phyloP scores from a whole-genome alignment of 2,329 filamentous ascomycete genomes.

The Xylariaceae sp. region DNA sequence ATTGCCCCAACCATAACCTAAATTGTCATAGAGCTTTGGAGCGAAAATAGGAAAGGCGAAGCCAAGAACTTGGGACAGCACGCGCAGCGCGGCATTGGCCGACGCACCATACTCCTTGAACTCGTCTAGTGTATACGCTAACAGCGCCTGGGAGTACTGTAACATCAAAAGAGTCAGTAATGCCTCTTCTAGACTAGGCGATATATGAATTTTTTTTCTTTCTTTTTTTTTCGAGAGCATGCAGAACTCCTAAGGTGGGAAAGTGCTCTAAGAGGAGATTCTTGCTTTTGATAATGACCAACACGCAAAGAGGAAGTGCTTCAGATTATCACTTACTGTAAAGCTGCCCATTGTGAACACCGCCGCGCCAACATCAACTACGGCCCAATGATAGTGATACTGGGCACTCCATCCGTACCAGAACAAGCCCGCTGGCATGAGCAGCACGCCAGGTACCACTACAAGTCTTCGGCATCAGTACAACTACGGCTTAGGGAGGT shows the following conservation, averaged over 20 bases:
- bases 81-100: conserved; percentile 57
- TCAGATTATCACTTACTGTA: conserved; percentile 42
- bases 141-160: conserved; percentile 55
- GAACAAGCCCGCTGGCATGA: conserved; percentile 58
- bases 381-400: conserved; percentile 58
- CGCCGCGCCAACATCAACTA: conserved; percentile 61
- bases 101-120: conserved; percentile 43
- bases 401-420: conserved; percentile 65
- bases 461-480: conserved; percentile 3
- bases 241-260: too few relatives aligned
- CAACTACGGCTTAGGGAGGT: neutral
- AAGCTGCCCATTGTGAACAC: conserved; percentile 61
- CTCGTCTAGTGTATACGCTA: conserved; percentile 63
- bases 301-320: too few relatives aligned
- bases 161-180: neutral
- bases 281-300: too few relatives aligned
- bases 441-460: conserved; percentile 46
- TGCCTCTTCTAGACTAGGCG: too few relatives aligned
- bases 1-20: conserved; percentile 54
- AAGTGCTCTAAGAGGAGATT: too few relatives aligned
- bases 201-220: too few relatives aligned
- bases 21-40: conserved; percentile 42
- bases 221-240: too few relatives aligned
- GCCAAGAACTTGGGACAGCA: conserved; percentile 58
- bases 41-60: conserved; percentile 64